phyloP scores from a whole-genome alignment of 1,139 yeast genomes.

The Yamadazyma mexicana region DNA sequence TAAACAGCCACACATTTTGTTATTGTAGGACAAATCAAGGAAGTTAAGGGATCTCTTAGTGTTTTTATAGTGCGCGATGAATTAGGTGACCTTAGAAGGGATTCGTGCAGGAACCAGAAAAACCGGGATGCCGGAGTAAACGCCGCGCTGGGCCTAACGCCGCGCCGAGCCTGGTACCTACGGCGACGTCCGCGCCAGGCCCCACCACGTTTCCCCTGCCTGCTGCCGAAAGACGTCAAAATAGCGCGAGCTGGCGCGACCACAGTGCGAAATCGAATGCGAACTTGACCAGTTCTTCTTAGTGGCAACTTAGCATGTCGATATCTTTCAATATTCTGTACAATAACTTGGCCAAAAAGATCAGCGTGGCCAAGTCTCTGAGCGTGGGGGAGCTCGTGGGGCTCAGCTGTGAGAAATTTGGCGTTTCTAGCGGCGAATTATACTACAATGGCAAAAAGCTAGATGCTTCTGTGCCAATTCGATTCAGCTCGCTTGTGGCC shows the following conservation, averaged over 20 bases:
- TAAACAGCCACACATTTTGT: constrained; percentile 26
- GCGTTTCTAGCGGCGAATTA: constrained; percentile 23
- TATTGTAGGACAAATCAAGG: not conserved
- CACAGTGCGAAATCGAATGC: no score
- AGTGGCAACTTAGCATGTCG: constrained; percentile 9
- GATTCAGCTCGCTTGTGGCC: constrained; percentile 34
- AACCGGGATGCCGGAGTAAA: constrained; percentile 3
- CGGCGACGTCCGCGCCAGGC: not conserved
- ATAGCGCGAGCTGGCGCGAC: no score
- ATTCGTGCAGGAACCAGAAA: not conserved
- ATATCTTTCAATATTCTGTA: constrained; percentile 25
- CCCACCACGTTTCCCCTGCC: no score
- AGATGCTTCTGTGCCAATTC: constrained; percentile 33
- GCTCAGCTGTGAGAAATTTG: constrained; percentile 26
- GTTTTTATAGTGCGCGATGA: no score
- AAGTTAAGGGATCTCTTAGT: no score
- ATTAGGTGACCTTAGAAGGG: no score
- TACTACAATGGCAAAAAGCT: constrained; percentile 29
- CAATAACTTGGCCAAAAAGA: constrained; percentile 23
- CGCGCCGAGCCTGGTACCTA: not conserved
- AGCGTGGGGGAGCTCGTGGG: constrained; percentile 32
- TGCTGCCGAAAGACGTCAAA: no score
- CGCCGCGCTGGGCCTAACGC: not conserved
- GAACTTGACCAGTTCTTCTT: no score
- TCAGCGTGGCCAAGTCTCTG: constrained; percentile 22